Base-by-base conservation (phyloP, 73 alveolate species). In the Chromera velia region DNA sequence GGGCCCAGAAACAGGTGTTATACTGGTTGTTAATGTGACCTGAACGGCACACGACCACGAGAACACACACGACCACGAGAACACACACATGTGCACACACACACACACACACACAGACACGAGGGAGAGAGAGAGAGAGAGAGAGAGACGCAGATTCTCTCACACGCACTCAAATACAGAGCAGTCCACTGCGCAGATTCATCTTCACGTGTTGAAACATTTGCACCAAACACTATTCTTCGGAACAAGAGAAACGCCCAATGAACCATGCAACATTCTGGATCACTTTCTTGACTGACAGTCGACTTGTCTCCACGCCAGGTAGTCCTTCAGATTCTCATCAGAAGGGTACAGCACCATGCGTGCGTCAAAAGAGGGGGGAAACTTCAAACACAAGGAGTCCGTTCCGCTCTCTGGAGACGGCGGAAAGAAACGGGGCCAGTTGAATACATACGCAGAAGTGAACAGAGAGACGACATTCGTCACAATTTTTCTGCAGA, bases 301-400 rank as follows among this genome's bases (percentile, higher is more conserved):
- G 87, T 95, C 99, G 28, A 87, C 97, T 83, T 93, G 88, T 74
- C 99, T 84, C 97, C 99, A 95, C 49, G 93, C 83, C 30, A 96
- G 74, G 86, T 96, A 96, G 88, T 90, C 95, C 88, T 87, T 83
- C 67, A 96, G 71, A 81, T 94, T 92, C 84, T 96, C 88, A 55
- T 83, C 74, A 26, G 96, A 87, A 10, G 99, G 99, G 80, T 94
- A 96, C 84, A 91, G 83, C 33, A 94, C 96, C 33, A 93, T 88
- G 76, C 99, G 90, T 24, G 93, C 96, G 92, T 96, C 99, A 85
- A 96, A 96, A 33, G 94, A 79, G 30, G 99, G 99, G 18, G 93
- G 90, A 68, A 73, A 84, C 73, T 83, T 76, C 74, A 94, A 81
- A 81, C 84, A 13, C 48, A 49, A 29, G 33, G 69, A 49, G 49